Evolutionary conservation across 306 rosid species (phyloP), one percentile per base, ranked within the genome.

Genomic region (Neltuma alba): DNA sequence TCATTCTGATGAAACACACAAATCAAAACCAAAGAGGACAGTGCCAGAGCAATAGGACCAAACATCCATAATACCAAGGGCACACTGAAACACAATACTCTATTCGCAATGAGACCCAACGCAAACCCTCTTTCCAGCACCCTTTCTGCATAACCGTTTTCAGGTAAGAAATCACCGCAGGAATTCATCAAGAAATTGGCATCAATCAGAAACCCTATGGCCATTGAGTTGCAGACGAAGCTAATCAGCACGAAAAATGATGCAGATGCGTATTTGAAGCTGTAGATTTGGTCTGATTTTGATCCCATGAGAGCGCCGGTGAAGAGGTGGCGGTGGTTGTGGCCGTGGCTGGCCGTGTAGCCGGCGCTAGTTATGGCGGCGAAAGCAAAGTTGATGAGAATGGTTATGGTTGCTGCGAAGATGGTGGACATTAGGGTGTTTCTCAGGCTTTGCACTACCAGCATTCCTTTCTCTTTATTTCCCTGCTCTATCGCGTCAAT

Each of bases 191-290:
- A 70, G 77, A 87, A 79, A 82, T 89, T 82, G 2, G 94, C 88
- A 71, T 92, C 98, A 33, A 92, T 83, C 27, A 92, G 85, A 50
- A 42, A 88, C 2, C 84, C 92, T 20, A 92, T 76, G 42, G 93
- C 93, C 89, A 92, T 82, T 1, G 94, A 91, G 65, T 94, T 89
- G 77, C 83, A 92, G 2, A 94, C 6, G 92, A 94, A 94, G 93
- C 98, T 90, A 9, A 84, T 34, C 27, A 83, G 30, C 81, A 86
- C 58, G 34, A 86, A 81, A 5, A 92, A 64, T 20, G 97, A 87
- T 2, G 91, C 89, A 14, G 88, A 82, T 8, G 89, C 96, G 31
- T 83, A 94, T 70, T 94, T 94, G 3, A 92, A 23, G 15, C 72
- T 65, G 18, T 73, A 75, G 12, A 87, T 80, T 81, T n/a, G 75